Evolutionary conservation across 2,329 filamentous ascomycete genomes (phyloP), one percentile per base, ranked within the genome.

Genomic region (Rhytidhysteron rufulum): DNA sequence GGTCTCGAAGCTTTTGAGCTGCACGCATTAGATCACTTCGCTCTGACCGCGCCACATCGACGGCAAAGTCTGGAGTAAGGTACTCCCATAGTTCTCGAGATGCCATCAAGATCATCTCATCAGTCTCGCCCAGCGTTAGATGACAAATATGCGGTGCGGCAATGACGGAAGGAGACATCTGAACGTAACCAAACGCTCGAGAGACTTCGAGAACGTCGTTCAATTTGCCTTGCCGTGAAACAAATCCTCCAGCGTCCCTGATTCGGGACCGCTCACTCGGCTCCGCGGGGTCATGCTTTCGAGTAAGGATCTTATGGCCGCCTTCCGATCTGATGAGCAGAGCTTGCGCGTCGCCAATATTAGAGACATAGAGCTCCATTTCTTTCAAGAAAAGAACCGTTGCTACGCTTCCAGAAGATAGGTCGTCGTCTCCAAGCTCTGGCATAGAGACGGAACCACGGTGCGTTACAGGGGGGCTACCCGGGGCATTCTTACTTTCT

Each of bases 61-160:
- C 89, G 7, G 95, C 86, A 39, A 97, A 79, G 40, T 93, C 88
- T 2, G 89, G 88, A 1, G 86, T 85, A 9, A 98, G 76, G 62
- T 90, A 95, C 49, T 97, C 90, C 93, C 93, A 98, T 8, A 98
- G 78, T 60, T 98, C 91, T 49, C 82, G 83, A 5, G 90, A 96
- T 3, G 90, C 93, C 43, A 98, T 75, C 37, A 98, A 70, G 39
- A 98, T 85, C 69, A 95, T 91, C 65, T 98, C 93, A 60, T 98
- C 91, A 42, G 88, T 83, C 48, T 96, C 88, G 34, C 82, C 83
- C 40, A 97, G 77, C 1, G 81, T 85, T 46, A 90, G 74, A 48
- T 89, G 84, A 51, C 79, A 78, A 36, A 95, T 83, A 57, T 95
- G 78, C 2, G 93, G 93, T 9, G 89, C 88, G 11, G 94, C 91